Percentiles rank a stretch among this genome's conserved stretches.
These are phyloP conservation scores for Thalassiosira livingstoniorum DNA, from an alignment of 352 stramenopile species.

Conservation along the genomic window DNA sequence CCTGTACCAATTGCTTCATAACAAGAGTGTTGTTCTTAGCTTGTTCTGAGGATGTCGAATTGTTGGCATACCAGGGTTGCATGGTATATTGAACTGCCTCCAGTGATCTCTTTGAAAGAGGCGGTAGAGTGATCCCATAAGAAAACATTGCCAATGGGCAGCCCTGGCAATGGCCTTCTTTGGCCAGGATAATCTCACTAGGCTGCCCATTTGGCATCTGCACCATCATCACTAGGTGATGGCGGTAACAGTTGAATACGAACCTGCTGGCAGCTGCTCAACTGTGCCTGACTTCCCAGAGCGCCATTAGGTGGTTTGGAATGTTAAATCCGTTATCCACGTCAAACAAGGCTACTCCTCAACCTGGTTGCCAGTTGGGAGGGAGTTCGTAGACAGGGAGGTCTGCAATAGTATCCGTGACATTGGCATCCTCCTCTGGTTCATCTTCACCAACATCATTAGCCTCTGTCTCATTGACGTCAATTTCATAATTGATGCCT, in stretches of 20 bases:
- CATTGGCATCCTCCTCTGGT: background rate
- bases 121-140: no score
- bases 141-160: no score
- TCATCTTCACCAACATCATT: no score
- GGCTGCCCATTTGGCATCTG: background rate
- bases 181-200: background rate
- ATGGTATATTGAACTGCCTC: no score
- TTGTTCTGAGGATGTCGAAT: no score
- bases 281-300: conserved; percentile 6
- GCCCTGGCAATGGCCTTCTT: no score
- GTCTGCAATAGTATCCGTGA: background rate
- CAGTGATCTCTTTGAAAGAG: no score
- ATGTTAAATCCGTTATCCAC: conserved; percentile 31
- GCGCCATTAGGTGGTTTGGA: conserved; percentile 11
- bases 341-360: conserved; percentile 15
- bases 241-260: conserved; percentile 42
- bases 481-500: no score
- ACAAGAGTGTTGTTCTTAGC: no score
- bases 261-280: conserved; percentile 17
- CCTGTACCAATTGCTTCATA: no score
- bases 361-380: no score
- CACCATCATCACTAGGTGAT: background rate
- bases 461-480: conserved; percentile 13
- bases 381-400: background rate
- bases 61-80: no score